Evolutionary conservation across 345 rosid genomes (phyloP), one percentile per base, ranked within the genome.

Genomic region (Adansonia digitata): DNA sequence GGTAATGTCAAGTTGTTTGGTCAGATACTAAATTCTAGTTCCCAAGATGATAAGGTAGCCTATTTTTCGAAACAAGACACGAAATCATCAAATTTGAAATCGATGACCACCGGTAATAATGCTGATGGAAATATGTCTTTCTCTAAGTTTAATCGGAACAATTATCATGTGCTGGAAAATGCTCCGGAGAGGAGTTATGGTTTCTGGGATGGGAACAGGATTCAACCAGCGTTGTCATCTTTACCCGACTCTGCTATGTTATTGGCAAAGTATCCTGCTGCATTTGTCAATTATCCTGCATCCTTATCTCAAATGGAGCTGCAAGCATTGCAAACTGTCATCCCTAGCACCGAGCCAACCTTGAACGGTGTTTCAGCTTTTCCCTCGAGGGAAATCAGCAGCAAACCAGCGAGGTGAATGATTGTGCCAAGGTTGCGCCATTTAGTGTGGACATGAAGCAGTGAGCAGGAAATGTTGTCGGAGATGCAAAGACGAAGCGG

Each of bases 1-100:
- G 94, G 90, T 61, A 90, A 91, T 85, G 88, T 95, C 53, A 93
- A 90, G 78, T 83, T 95, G 34, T 95, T 95, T 85, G 98, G 99
- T 60, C 85, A 91, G 82, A 88, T 95, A 53, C 88, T 93, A 22
- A 88, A 86, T 46, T 45, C 82, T 34, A 78, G 76, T 45, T 88
- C 83, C 59, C 79, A 68, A 34, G 90, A 78, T 64, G 46, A 63
- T 57, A 85, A 80, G n/a, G 86, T 79, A 20, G 18, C 51, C 55
- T 77, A 74, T 79, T 73, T 65, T 72, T 81, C 55, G 5, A 81
- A 86, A 26, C 79, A 71, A 35, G 55, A 78, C 76, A 63, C 78
- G 78, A 87, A 77, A 83, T 68, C 86, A 29, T 80, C 86, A 20
- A 83, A 74, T 77, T 18, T 79, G 69, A 89, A 82, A 74, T 77